phyloP scores from a whole-genome alignment of 192 early-diverging fungal species.

The Coemansia sp. region DNA sequence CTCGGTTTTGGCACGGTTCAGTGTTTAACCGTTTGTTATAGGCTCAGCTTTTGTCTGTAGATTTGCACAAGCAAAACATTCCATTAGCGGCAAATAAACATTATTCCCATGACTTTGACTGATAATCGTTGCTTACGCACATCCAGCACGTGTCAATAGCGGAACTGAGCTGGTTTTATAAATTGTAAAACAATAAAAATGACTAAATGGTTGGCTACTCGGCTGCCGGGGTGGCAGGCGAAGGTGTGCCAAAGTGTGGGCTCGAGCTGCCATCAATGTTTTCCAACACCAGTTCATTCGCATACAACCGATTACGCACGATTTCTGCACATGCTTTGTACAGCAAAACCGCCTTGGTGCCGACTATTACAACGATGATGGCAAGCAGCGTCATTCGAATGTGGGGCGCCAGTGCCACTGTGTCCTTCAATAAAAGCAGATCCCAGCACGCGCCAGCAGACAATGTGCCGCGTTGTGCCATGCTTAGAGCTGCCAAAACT shows the following conservation, averaged over 20 bases:
- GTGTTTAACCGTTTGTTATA: not conserved
- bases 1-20: too few species aligned
- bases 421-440: slow-evolving; percentile 3
- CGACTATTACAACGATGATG: not conserved
- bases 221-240: not conserved
- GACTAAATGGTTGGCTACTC: not conserved
- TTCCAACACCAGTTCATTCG: not conserved
- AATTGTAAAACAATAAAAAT: not conserved
- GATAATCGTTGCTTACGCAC: not conserved
- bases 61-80: not conserved
- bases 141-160: not conserved
- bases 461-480: not conserved
- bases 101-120: not conserved
- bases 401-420: not conserved
- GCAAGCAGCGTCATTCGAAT: not conserved
- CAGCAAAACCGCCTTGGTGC: not conserved
- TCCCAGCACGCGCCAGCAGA: not conserved
- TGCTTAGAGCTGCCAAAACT: not conserved
- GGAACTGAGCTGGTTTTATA: not conserved
- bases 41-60: not conserved
- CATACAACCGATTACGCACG: slow-evolving; percentile 5
- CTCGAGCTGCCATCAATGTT: slow-evolving; percentile 17
- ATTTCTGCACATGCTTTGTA: slow-evolving; percentile 1
- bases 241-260: not conserved
- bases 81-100: not conserved